Conservation (phyloP, 2,329 filamentous ascomycete species). For the Talaromyces sp. region DNA sequence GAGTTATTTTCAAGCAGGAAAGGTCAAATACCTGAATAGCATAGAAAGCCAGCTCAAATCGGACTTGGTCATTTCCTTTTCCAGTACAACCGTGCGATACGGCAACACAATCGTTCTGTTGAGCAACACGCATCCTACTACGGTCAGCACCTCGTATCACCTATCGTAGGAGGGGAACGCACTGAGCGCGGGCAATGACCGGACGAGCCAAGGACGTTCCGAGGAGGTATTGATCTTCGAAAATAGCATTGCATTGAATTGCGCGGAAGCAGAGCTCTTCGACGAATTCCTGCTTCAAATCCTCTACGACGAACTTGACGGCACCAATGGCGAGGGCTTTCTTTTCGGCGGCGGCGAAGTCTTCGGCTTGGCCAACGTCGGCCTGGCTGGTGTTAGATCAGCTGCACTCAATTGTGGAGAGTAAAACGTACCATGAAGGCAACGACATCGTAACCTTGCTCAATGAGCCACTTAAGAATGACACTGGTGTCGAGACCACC, state of each 20-base stretch:
- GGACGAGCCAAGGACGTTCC: conserved; percentile 44
- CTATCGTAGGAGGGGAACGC: neutral
- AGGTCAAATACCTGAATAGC: conserved; percentile 34
- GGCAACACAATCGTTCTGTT: conserved; percentile 43
- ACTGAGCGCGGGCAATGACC: conserved; percentile 47
- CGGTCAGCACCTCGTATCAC: neutral
- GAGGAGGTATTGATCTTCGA: conserved; percentile 55
- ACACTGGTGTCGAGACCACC: conserved; percentile 43
- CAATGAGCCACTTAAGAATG: conserved; percentile 43
- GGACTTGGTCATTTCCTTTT: conserved; percentile 49
- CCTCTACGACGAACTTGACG: conserved; percentile 57
- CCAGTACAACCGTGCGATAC: conserved; percentile 47
- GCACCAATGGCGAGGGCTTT: conserved; percentile 70
- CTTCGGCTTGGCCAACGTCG: conserved; percentile 64
- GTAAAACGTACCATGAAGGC: conserved; percentile 46
- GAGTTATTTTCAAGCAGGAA: neutral
- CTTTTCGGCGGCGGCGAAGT: conserved; percentile 67
- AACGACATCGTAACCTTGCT: conserved; percentile 57
- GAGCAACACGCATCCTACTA: conserved; percentile 29
- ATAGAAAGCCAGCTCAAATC: conserved; percentile 51
- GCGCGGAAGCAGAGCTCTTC: conserved; percentile 77
- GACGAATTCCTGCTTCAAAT: conserved; percentile 72
- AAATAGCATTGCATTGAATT: conserved; percentile 65
- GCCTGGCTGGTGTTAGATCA: conserved; percentile 36
- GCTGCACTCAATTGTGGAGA: neutral